phyloP scores from a whole-genome alignment of 1,284 basidiomycete genomes.

The Cystobasidium slooffiae region DNA sequence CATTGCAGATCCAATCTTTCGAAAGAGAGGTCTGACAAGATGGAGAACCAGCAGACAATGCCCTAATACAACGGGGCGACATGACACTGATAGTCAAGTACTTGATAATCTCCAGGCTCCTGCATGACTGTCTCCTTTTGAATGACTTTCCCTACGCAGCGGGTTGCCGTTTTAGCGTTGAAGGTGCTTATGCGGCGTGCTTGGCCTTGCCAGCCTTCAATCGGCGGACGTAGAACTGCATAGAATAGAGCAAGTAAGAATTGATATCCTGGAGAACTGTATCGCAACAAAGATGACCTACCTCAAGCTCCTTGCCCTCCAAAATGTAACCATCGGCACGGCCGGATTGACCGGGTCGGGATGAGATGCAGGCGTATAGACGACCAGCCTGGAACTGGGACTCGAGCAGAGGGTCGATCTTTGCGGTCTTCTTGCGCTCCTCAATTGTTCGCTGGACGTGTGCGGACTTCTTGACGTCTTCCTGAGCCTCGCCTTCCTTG shows the following conservation, averaged over 20 bases:
- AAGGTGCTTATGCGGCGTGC: constrained; percentile 64
- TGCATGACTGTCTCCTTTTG: background rate
- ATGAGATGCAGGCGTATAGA: constrained; percentile 84
- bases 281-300: constrained; percentile 56
- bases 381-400: constrained; percentile 83
- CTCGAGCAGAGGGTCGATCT: constrained; percentile 86
- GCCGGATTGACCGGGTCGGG: constrained; percentile 90
- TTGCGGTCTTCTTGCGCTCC: constrained; percentile 88
- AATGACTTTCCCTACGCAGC: background rate
- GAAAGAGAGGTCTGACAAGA: background rate
- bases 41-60: background rate
- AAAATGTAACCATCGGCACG: constrained; percentile 93
- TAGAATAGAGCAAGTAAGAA: constrained; percentile 49
- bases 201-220: constrained; percentile 89
- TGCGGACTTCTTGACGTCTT: constrained; percentile 80
- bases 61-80: constrained; percentile 14
- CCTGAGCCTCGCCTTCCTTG: constrained; percentile 59
- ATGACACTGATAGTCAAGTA: background rate
- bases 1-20: background rate
- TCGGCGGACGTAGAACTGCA: constrained; percentile 85
- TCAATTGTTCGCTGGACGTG: constrained; percentile 83
- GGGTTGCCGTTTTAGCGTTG: background rate
- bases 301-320: constrained; percentile 95
- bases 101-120: background rate
- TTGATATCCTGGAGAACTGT: background rate